Conservation (phyloP, 805 yeast species). For the Nakazawaea holstii region DNA sequence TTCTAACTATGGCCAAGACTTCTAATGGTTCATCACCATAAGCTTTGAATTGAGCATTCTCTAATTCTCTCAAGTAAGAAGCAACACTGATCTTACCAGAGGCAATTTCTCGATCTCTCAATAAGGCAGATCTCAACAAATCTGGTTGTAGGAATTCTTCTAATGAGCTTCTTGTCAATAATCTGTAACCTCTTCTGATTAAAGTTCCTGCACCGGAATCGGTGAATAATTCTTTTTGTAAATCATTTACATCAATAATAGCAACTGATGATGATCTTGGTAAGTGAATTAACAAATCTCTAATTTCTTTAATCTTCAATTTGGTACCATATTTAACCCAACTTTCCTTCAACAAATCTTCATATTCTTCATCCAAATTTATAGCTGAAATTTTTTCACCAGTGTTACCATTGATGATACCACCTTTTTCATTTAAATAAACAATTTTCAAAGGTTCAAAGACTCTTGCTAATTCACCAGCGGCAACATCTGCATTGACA, state of each 20-base stretch:
- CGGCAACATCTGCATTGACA: conserved; percentile 98
- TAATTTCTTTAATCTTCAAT: conserved; percentile 92
- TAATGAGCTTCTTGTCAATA: conserved; percentile 64
- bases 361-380: conserved; percentile 95
- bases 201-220: conserved; percentile 99
- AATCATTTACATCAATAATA: conserved; percentile 88
- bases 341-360: conserved; percentile 79
- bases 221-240: conserved; percentile 95
- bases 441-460: conserved; percentile 97
- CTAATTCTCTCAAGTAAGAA: conserved; percentile 70
- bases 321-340: conserved; percentile 99
- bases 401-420: conserved; percentile 86
- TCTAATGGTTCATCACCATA: conserved; percentile 96
- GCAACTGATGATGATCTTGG: conserved; percentile 98
- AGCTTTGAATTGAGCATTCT: conserved; percentile 56
- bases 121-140: conserved; percentile 67
- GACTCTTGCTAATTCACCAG: conserved; percentile 94
- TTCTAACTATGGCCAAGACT: conserved; percentile 80
- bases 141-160: conserved; percentile 72
- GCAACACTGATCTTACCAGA: conserved; percentile 74
- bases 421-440: conserved; percentile 96
- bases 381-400: conserved; percentile 86
- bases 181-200: conserved; percentile 94
- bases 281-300: conserved; percentile 85
- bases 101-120: conserved; percentile 69